Evolutionary conservation across 805 yeast genomes (phyloP).

Genomic region (Spathaspora arborariae): DNA sequence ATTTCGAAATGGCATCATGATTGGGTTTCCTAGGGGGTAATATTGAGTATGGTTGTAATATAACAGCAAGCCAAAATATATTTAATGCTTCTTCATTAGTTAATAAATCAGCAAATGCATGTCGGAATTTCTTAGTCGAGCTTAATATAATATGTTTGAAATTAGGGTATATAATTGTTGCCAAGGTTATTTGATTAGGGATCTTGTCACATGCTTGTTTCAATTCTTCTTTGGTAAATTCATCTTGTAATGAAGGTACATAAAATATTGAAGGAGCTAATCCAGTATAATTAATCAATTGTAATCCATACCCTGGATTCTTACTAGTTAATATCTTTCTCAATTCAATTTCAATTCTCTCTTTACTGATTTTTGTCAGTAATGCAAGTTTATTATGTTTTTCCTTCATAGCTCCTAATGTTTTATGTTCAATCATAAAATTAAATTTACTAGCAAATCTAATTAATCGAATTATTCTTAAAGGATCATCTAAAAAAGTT

Average conservation of each 20-base stretch:
- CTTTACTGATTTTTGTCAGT: slow-evolving; percentile 75
- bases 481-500: slow-evolving; percentile 92
- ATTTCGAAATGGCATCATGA: slow-evolving; percentile 28
- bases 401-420: slow-evolving; percentile 62
- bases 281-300: slow-evolving; percentile 50
- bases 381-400: slow-evolving; percentile 56
- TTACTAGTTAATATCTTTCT: slow-evolving; percentile 68
- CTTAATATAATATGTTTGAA: slow-evolving; percentile 11
- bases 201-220: slow-evolving; percentile 6
- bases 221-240: slow-evolving; percentile 10
- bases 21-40: slow-evolving; percentile 2
- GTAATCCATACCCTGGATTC: slow-evolving; percentile 61
- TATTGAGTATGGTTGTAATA: slow-evolving; percentile 46
- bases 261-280: slow-evolving; percentile 59
- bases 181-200: slow-evolving; percentile 14
- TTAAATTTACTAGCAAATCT: slow-evolving; percentile 81
- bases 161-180: slow-evolving; percentile 20
- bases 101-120: slow-evolving; percentile 2
- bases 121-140: slow-evolving; percentile 1
- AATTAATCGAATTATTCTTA: slow-evolving; percentile 79
- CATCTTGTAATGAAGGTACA: slow-evolving; percentile 19
- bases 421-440: slow-evolving; percentile 58
- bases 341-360: slow-evolving; percentile 83
- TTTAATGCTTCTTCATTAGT: slow-evolving; percentile 7
- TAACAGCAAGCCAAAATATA: slow-evolving; percentile 41